Evolutionary conservation across 441 rosid species (phyloP), one percentile per base, ranked within the genome.

Genomic region (Flueggea neowawraea): DNA sequence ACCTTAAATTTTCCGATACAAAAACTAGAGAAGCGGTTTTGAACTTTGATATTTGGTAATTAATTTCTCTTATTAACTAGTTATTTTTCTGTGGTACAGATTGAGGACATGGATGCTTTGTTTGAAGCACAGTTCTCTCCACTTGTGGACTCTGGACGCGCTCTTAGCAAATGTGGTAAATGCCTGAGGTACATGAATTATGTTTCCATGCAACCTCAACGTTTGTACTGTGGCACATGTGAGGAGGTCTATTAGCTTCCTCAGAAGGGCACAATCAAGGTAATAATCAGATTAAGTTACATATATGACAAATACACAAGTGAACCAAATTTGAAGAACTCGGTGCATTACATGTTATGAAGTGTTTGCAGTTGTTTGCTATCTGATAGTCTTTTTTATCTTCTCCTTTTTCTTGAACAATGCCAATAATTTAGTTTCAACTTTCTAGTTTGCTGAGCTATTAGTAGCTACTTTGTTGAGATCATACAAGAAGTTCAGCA

Each of bases 171-270:
- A 84, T 93, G 97, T 69, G 96, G 97, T 69, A 93, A 93, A 79
- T 93, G 95, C 78, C 75, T 88, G 73, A 87, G 97, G 60, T 93
- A 90, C 81, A 90, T 93, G 98, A 93, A 90, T 71, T 78, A 90
- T 77, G 85, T 93, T 70, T 83, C 96, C 51, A 66, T 82, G 54
- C 87, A 80, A 63, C 97, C 97, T 32, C 69, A 89, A 2, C 96
- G 98, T 54, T 77, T 93, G 31, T 93, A 80, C 73, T 93, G 98
- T 59, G 88, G 88, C 61, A 88, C 84, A 54, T 93, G 98, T 14
- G 98, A 93, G 73, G 98, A 90, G 74, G 97, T 93, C 62, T 90
- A 93, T 71, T 80, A 88, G 68, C 94, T 93, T 80, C 98, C 98
- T 54, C 96, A 90, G 53, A 93, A 80, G 68, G 98, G 97, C 52